These are phyloP conservation scores for Pyrrhoderma lamaoense DNA, from an alignment of 1,284 basidiomycete species.

Conservation along the genomic window DNA sequence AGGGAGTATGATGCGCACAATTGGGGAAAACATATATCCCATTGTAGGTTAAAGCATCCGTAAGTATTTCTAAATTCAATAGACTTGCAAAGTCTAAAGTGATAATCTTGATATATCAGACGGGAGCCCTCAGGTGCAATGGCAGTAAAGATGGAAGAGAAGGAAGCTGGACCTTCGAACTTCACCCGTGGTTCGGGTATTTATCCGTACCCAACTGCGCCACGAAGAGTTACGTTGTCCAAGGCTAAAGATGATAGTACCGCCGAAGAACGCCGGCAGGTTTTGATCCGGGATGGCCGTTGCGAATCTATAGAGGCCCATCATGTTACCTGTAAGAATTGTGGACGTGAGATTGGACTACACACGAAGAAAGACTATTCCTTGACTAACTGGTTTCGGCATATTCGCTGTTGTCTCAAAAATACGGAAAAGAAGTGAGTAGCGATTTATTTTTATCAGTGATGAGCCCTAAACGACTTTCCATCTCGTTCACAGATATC, in stretches of 20 bases:
- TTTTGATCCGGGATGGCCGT: constrained; percentile 9
- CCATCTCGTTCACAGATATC: not conserved
- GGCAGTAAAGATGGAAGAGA: constrained; percentile 2
- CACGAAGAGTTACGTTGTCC: not conserved
- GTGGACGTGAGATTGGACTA: constrained; percentile 11
- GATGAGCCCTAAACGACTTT: no score
- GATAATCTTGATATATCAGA: no score
- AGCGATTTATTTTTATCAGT: no score
- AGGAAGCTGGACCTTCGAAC: not conserved
- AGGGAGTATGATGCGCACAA: constrained; percentile 14
- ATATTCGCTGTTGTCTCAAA: constrained; percentile 10
- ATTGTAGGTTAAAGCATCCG: constrained; percentile 8
- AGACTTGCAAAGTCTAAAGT: no score
- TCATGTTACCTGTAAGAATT: constrained; percentile 14
- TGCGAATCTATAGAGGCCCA: constrained; percentile 13
- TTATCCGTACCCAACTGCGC: constrained; percentile 3
- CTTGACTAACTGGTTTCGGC: constrained; percentile 14
- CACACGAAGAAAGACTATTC: constrained; percentile 18
- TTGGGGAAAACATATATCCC: constrained; percentile 15
- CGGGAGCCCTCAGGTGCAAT: no score
- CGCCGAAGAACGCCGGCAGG: constrained; percentile 9
- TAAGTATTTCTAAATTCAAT: not conserved
- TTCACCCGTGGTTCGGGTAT: not conserved
- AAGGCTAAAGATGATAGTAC: constrained; percentile 8
- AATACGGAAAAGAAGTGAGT: constrained; percentile 4